These are phyloP conservation scores for Taphrina flavorubra DNA, from an alignment of 1,139 yeast genomes.

Conservation along the genomic window DNA sequence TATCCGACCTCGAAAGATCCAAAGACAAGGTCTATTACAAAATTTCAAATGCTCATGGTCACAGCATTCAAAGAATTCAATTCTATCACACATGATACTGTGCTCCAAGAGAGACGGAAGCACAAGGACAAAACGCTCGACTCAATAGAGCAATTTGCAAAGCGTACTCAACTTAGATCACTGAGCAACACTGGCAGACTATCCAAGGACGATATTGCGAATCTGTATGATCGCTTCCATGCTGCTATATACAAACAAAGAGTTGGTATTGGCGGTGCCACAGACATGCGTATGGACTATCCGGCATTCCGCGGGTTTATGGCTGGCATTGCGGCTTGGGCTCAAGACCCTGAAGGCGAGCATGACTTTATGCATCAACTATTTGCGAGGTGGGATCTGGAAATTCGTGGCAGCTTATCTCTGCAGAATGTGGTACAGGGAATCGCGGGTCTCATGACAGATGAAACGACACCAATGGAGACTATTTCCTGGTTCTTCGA, in stretches of 20 bases:
- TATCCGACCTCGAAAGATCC: slow-evolving; percentile 74
- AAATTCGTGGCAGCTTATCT: slow-evolving; percentile 62
- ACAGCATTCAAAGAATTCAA: slow-evolving; percentile 92
- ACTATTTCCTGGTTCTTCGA: slow-evolving; percentile 78
- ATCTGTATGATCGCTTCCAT: slow-evolving; percentile 84
- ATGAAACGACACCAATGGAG: slow-evolving; percentile 70
- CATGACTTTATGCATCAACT: slow-evolving; percentile 66
- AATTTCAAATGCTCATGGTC: slow-evolving; percentile 87
- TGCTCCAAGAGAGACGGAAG: slow-evolving; percentile 70
- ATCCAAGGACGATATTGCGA: slow-evolving; percentile 63
- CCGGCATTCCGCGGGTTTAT: slow-evolving; percentile 74
- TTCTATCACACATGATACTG: slow-evolving; percentile 74
- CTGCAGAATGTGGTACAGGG: slow-evolving; percentile 76
- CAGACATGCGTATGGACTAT: slow-evolving; percentile 67
- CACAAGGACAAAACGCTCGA: slow-evolving; percentile 78
- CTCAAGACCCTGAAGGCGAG: slow-evolving; percentile 31
- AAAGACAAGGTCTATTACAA: slow-evolving; percentile 70
- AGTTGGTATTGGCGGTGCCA: slow-evolving; percentile 70
- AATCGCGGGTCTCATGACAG: slow-evolving; percentile 68
- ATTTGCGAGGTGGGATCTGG: slow-evolving; percentile 73
- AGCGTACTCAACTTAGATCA: slow-evolving; percentile 86
- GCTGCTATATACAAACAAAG: slow-evolving; percentile 75
- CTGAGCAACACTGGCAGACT: slow-evolving; percentile 74
- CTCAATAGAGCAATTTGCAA: slow-evolving; percentile 87
- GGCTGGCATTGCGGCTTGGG: slow-evolving; percentile 83